A percentile compares a stretch with the other conserved stretches of the same genome.
Evolutionary conservation across 2,329 filamentous ascomycete genomes (phyloP).

Genomic region (Mollisia scopiformis): DNA sequence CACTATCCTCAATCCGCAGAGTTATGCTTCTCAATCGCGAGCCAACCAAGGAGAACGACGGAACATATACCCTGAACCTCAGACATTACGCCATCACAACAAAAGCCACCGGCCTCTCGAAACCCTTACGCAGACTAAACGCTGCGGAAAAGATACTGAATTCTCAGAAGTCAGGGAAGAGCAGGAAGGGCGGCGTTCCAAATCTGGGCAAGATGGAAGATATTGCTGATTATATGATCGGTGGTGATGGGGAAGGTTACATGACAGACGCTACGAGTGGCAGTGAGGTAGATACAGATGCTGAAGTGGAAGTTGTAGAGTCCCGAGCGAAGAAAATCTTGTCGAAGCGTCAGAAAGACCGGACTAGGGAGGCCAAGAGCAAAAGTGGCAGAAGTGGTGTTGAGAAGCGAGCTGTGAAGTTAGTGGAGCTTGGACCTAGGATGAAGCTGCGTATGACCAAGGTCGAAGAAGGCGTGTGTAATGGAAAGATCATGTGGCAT

Average conservation of each 20-base stretch:
- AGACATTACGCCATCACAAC: constrained; percentile 96
- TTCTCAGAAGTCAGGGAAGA: constrained; percentile 52
- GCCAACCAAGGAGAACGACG: constrained; percentile 53
- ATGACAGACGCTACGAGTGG: constrained; percentile 84
- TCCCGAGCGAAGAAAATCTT: constrained; percentile 65
- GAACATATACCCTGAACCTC: constrained; percentile 81
- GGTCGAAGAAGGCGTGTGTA: constrained; percentile 91
- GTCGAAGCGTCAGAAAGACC: constrained; percentile 46
- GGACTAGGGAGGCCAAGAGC: constrained; percentile 43
- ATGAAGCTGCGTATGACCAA: constrained; percentile 90
- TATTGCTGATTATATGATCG: constrained; percentile 92
- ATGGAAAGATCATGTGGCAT: constrained; percentile 95
- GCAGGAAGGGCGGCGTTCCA: constrained; percentile 74
- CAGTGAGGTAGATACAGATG: constrained; percentile 91
- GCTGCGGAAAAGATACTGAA: constrained; percentile 77
- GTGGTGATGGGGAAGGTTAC: constrained; percentile 80
- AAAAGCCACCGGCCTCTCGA: constrained; percentile 81
- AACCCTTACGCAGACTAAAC: constrained; percentile 80
- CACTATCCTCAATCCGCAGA: constrained; percentile 88
- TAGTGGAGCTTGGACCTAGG: constrained; percentile 89
- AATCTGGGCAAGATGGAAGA: constrained; percentile 91
- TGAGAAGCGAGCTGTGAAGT: constrained; percentile 85
- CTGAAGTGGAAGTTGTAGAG: constrained; percentile 85
- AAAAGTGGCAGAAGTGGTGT: constrained; percentile 40
- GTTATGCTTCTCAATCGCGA: constrained; percentile 91